Evolutionary conservation across 208 protist genomes (phyloP).

Genomic region (Naegleria lovaniensis): DNA sequence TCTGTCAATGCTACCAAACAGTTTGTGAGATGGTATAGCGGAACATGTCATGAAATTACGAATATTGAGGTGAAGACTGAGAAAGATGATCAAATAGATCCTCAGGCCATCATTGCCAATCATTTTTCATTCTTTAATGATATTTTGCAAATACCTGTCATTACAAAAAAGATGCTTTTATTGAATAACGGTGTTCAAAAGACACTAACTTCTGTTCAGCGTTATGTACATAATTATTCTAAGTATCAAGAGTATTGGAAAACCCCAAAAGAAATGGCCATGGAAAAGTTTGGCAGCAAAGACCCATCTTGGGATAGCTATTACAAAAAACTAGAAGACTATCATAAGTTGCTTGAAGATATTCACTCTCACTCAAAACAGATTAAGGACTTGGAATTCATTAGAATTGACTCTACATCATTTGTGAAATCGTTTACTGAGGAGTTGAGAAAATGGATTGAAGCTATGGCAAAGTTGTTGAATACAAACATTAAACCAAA

Average conservation of each 20-base stretch:
- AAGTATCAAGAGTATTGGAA: slow-evolving; percentile 70
- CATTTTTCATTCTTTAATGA: slow-evolving; percentile 89
- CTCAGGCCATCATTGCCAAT: slow-evolving; percentile 68
- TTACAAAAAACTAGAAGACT: slow-evolving; percentile 85
- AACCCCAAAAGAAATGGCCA: slow-evolving; percentile 80
- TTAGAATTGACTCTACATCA: slow-evolving; percentile 75
- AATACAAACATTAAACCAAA: slow-evolving; percentile 69
- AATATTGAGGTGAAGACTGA: slow-evolving; percentile 71
- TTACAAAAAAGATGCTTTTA: slow-evolving; percentile 75
- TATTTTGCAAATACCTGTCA: slow-evolving; percentile 71
- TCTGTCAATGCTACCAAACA: slow-evolving; percentile 84
- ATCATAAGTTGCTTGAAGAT: slow-evolving; percentile 83
- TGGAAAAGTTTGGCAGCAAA: slow-evolving; percentile 83
- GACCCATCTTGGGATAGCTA: slow-evolving; percentile 86
- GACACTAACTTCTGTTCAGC: slow-evolving; percentile 76
- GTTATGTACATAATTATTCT: slow-evolving; percentile 80
- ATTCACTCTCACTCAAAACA: slow-evolving; percentile 65
- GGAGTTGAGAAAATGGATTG: slow-evolving; percentile 83
- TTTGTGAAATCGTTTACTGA: slow-evolving; percentile 78
- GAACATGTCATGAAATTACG: slow-evolving; percentile 87
- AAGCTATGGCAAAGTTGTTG: slow-evolving; percentile 81
- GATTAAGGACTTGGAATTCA: slow-evolving; percentile 86
- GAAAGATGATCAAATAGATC: slow-evolving; percentile 23
- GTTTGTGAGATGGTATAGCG: slow-evolving; percentile 91
- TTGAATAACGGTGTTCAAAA: slow-evolving; percentile 76